Evolutionary conservation across 2,329 filamentous ascomycete species (phyloP).

Genomic region (Aspergillus clavatus): DNA sequence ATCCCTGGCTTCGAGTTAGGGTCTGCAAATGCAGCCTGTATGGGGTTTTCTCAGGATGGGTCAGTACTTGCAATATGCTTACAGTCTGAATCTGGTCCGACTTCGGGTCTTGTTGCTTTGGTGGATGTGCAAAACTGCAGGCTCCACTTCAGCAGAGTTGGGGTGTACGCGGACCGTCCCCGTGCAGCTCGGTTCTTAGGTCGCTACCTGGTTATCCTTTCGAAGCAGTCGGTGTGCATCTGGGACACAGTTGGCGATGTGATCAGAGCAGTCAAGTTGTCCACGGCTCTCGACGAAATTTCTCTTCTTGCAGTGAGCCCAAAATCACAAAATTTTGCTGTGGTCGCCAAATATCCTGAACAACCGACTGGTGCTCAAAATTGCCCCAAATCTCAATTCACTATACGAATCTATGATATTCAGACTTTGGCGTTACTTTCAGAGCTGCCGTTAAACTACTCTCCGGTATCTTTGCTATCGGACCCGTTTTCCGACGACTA

Average conservation of each 20-base stretch:
- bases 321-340: conserved; percentile 60
- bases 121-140: conserved; percentile 67
- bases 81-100: conserved; percentile 38
- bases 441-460: conserved; percentile 49
- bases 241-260: conserved; percentile 81
- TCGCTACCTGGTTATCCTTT: conserved; percentile 69
- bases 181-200: conserved; percentile 67
- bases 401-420: conserved; percentile 63
- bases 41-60: conserved; percentile 79
- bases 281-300: conserved; percentile 37
- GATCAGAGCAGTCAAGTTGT: conserved; percentile 60
- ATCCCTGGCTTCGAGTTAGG: conserved; percentile 24
- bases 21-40: conserved; percentile 51
- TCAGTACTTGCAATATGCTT: conserved; percentile 67
- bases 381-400: conserved; percentile 40
- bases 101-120: conserved; percentile 64
- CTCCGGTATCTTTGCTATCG: conserved; percentile 64
- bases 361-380: conserved; percentile 36
- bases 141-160: conserved; percentile 62
- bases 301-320: conserved; percentile 63
- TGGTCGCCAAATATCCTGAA: conserved; percentile 45
- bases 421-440: conserved; percentile 56
- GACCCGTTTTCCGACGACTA: conserved; percentile 65
- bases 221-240: conserved; percentile 62
- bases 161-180: conserved; percentile 61